Percentiles rank a stretch among this genome's conserved stretches.
These are phyloP conservation scores for Pseudoscleropodium purum DNA, from an alignment of 225 moss, liverwort and hornwort species.

Conservation along the genomic window DNA sequence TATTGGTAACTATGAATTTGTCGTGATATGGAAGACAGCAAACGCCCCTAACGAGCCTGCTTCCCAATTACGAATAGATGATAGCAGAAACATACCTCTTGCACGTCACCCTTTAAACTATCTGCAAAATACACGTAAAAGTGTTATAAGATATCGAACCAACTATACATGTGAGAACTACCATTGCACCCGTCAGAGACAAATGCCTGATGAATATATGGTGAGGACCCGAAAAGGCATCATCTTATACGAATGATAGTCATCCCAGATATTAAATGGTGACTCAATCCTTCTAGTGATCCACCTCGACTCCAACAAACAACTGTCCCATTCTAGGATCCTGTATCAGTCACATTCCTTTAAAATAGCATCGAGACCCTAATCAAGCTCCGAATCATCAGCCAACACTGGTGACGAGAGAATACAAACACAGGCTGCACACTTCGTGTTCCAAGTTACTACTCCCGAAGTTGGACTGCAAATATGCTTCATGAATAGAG, in stretches of 20 bases:
- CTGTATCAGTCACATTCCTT: background rate
- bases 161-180: background rate
- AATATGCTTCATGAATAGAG: background rate
- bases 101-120: slow-evolving; percentile 45
- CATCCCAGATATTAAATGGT: background rate
- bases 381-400: background rate
- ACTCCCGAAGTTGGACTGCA: background rate
- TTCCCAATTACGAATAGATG: background rate
- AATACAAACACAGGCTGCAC: background rate
- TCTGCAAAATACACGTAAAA: slow-evolving; percentile 30
- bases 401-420: background rate
- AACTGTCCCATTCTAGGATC: background rate
- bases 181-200: background rate
- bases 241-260: background rate
- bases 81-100: slow-evolving; percentile 36
- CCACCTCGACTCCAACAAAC: background rate
- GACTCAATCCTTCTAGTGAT: background rate
- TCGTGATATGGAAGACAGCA: background rate
- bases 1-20: background rate
- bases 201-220: background rate
- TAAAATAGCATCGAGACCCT: background rate
- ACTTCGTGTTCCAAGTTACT: background rate
- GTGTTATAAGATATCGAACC: background rate
- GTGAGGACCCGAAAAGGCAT: background rate
- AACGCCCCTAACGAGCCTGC: background rate